Conservation (phyloP, 176 grass and related monocot species). For the Cymbopogon citratus region DNA sequence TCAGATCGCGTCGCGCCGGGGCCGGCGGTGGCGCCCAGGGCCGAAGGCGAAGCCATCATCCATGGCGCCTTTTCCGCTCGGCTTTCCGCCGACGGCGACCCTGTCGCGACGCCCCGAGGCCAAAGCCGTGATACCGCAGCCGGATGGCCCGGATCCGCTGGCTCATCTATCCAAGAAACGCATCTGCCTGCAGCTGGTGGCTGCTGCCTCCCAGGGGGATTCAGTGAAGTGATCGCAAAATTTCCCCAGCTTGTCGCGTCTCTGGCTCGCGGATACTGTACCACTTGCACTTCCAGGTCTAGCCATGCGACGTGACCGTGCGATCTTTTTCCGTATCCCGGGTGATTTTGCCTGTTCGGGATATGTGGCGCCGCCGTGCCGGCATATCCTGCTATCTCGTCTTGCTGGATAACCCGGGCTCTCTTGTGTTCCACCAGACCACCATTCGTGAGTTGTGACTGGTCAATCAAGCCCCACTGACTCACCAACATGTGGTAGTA, state of each 20-base stretch:
- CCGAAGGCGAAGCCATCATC: neutral
- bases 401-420: neutral
- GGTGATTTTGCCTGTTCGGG: constrained; percentile 17
- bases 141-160: neutral
- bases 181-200: neutral
- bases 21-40: neutral
- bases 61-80: neutral
- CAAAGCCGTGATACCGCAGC: neutral
- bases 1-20: neutral
- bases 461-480: neutral
- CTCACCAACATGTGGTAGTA: neutral
- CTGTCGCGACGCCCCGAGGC: neutral
- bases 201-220: neutral
- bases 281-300: neutral
- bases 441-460: too few species aligned
- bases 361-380: neutral
- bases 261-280: neutral
- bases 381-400: neutral
- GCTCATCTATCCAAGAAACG: neutral
- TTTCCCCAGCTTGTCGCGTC: neutral
- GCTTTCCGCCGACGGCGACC: constrained; percentile 37
- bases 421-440: neutral
- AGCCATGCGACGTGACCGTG: neutral
- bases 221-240: neutral
- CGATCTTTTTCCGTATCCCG: neutral